A percentile compares a stretch with the other conserved stretches of the same genome.
Conservation (phyloP, 2,329 filamentous ascomycete genomes). For the Ophiocordyceps robertsii region DNA sequence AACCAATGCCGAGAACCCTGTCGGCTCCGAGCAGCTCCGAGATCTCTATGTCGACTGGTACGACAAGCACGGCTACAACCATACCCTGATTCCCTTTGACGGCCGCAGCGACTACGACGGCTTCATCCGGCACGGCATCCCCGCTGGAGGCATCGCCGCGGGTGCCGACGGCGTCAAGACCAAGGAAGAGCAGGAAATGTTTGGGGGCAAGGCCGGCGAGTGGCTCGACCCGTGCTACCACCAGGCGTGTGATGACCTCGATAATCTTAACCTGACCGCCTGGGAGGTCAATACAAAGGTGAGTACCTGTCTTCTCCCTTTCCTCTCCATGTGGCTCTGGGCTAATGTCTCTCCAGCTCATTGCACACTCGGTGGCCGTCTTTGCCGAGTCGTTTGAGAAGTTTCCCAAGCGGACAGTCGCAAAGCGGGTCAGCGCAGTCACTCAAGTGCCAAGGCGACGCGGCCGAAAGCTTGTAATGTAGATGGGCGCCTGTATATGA, state of each 20-base stretch:
- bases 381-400: constrained; percentile 52
- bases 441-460: constrained; percentile 32
- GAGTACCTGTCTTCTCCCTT: constrained; percentile 7
- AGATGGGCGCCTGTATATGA: constrained; percentile 7
- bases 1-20: constrained; percentile 56
- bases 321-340: constrained; percentile 6
- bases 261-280: constrained; percentile 44
- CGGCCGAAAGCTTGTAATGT: constrained; percentile 33
- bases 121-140: constrained; percentile 61
- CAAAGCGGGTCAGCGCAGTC: constrained; percentile 16
- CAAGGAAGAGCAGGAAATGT: constrained; percentile 46
- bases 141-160: constrained; percentile 62
- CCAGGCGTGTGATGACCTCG: constrained; percentile 45
- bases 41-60: constrained; percentile 58
- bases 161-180: constrained; percentile 70
- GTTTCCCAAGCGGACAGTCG: constrained; percentile 41
- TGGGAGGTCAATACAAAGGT: constrained; percentile 50
- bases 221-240: constrained; percentile 50
- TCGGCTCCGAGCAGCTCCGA: constrained; percentile 56
- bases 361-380: constrained; percentile 61
- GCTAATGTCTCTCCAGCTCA: constrained; percentile 29
- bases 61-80: constrained; percentile 44
- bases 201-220: constrained; percentile 55
- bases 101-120: constrained; percentile 70
- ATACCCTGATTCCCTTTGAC: constrained; percentile 61